These are phyloP conservation scores for Coriaria nepalensis DNA, from an alignment of 306 rosid species.

Conservation along the genomic window DNA sequence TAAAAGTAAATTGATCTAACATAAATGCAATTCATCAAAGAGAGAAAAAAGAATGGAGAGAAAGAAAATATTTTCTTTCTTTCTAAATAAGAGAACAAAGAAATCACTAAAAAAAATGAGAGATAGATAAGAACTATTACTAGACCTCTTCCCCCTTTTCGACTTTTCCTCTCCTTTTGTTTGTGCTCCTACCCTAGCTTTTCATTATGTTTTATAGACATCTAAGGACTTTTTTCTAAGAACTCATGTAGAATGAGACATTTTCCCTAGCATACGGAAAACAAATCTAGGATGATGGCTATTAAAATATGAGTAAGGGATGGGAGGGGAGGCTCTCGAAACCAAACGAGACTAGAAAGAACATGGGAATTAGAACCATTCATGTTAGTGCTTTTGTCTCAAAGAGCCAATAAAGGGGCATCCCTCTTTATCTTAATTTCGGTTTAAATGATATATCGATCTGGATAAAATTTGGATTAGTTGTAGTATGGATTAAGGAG, in stretches of 20 bases:
- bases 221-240: background rate
- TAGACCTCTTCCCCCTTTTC: too few relatives aligned
- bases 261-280: background rate
- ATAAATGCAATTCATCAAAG: too few relatives aligned
- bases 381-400: slow-evolving; percentile 1
- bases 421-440: background rate
- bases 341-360: slow-evolving; percentile 3
- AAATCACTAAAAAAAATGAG: too few relatives aligned
- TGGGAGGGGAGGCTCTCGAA: background rate
- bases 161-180: background rate
- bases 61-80: too few relatives aligned
- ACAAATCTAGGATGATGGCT: background rate
- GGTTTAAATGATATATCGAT: slow-evolving; percentile 1
- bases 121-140: too few relatives aligned
- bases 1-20: too few relatives aligned
- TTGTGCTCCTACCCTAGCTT: background rate
- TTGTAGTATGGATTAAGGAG: slow-evolving; percentile 5
- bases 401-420: slow-evolving; percentile 4
- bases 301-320: too few relatives aligned
- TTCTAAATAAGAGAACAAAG: too few relatives aligned
- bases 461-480: background rate
- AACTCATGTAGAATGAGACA: background rate
- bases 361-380: slow-evolving; percentile 7
- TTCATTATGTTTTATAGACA: background rate
- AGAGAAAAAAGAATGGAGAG: too few relatives aligned